These are phyloP conservation scores for Nothopassalora personata DNA, from an alignment of 2,329 filamentous ascomycete species.

Conservation along the genomic window DNA sequence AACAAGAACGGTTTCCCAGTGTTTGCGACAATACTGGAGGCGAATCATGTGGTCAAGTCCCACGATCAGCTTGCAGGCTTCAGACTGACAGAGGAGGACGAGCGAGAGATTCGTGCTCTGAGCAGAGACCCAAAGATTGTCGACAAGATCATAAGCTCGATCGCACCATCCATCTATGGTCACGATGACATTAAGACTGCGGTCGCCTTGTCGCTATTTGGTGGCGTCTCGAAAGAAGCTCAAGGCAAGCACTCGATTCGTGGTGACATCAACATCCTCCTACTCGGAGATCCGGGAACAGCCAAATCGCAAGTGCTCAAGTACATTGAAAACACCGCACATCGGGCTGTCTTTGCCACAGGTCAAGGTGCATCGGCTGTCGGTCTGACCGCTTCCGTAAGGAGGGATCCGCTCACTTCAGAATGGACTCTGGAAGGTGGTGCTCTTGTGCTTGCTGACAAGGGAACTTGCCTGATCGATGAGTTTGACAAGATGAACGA, in stretches of 20 bases:
- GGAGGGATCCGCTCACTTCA: constrained; percentile 87
- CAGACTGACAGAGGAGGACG: constrained; percentile 89
- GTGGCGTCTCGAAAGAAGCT: constrained; percentile 87
- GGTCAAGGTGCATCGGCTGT: constrained; percentile 96
- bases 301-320: constrained; percentile 97
- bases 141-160: constrained; percentile 86
- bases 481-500: constrained; percentile 99
- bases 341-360: constrained; percentile 93
- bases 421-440: constrained; percentile 98
- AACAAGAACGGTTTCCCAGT: constrained; percentile 98
- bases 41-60: constrained; percentile 93
- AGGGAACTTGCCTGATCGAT: constrained; percentile 92
- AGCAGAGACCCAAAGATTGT: constrained; percentile 85
- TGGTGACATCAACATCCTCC: constrained; percentile 95
- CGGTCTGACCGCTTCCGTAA: constrained; percentile 93
- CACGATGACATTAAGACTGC: constrained; percentile 97
- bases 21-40: constrained; percentile 94
- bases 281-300: constrained; percentile 94
- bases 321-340: constrained; percentile 95
- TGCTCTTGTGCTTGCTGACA: constrained; percentile 88
- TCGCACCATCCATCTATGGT: constrained; percentile 95
- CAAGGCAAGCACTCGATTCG: constrained; percentile 84
- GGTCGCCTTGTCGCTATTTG: constrained; percentile 87
- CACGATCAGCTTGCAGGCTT: constrained; percentile 98
- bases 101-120: constrained; percentile 82